Conservation (phyloP, 2,329 filamentous ascomycete species). For the Venturia nashicola region DNA sequence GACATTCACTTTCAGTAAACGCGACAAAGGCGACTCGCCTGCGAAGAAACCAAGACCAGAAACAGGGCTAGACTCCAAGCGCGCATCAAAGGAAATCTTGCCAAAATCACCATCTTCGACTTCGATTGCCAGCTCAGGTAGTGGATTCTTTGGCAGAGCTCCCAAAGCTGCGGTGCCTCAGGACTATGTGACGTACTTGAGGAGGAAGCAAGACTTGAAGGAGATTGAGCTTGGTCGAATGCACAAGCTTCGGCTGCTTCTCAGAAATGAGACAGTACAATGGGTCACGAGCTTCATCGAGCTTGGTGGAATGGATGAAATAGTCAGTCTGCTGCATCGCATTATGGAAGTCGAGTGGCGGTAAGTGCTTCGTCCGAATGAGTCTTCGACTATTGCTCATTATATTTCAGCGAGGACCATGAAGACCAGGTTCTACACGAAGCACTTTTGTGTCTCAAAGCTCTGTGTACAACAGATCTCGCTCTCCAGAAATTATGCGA, state of each 20-base stretch:
- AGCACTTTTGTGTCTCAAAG: conserved; percentile 84
- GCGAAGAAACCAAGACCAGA: conserved; percentile 65
- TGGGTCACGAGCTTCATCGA: conserved; percentile 92
- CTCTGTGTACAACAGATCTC: conserved; percentile 78
- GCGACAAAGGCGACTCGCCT: conserved; percentile 46
- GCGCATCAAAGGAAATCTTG: conserved; percentile 15
- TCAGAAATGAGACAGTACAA: conserved; percentile 87
- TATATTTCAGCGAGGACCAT: conserved; percentile 64
- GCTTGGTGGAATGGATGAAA: conserved; percentile 83
- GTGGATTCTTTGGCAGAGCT: conserved; percentile 51
- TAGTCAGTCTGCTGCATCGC: conserved; percentile 75
- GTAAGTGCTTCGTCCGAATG: conserved; percentile 31
- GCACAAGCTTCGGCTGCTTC: conserved; percentile 78
- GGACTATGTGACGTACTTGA: conserved; percentile 78
- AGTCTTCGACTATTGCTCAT: conserved; percentile 16
- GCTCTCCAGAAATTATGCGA: conserved; percentile 71
- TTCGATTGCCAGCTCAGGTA: conserved; percentile 27
- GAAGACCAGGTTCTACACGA: conserved; percentile 90
- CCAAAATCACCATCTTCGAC: conserved; percentile 48
- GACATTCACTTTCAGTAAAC: conserved; percentile 67
- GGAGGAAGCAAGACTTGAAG: conserved; percentile 69
- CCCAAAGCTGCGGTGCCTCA: conserved; percentile 63
- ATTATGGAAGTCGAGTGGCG: conserved; percentile 96
- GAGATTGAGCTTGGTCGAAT: conserved; percentile 86
- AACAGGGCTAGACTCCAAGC: conserved; percentile 2